These are phyloP conservation scores for Pseudofabraea citricarpa DNA, from an alignment of 2,329 filamentous ascomycete genomes.

Conservation along the genomic window DNA sequence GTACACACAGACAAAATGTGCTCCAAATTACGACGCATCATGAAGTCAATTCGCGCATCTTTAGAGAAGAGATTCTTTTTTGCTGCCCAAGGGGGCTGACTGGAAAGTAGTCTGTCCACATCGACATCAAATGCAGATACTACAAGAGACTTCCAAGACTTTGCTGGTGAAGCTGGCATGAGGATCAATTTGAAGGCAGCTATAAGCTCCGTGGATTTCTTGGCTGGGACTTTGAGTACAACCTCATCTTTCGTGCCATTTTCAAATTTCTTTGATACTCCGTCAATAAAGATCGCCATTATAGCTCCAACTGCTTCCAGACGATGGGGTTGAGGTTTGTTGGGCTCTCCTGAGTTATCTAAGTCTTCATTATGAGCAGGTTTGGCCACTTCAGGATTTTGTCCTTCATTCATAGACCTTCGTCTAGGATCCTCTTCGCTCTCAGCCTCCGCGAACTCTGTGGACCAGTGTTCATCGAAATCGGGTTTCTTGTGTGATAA, in stretches of 20 bases:
- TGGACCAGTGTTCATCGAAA: no score
- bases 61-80: neutral
- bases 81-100: neutral
- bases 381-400: no score
- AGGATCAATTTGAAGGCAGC: neutral
- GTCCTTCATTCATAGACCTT: no score
- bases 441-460: no score
- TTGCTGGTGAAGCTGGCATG: neutral
- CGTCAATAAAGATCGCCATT: neutral
- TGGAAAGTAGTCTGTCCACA: neutral
- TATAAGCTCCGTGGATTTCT: neutral
- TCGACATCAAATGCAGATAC: neutral
- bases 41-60: neutral
- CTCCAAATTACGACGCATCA: neutral
- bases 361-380: no score
- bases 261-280: neutral
- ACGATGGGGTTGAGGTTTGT: no score
- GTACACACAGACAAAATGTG: neutral
- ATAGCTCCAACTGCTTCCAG: neutral
- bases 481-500: no score
- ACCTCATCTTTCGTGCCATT: neutral
- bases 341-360: no score
- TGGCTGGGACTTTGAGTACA: neutral
- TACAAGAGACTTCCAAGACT: neutral
- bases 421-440: no score